Conservation (phyloP, 129 eudicot genomes). For the Daucus carota region DH1_v3.0 NC_030383.2:48543001-48543500, state of each 20-base stretch:
- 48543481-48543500: conserved; percentile 53
- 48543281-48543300: conserved; percentile 19
- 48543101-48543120: no score
- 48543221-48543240: conserved; percentile 26
- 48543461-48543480: conserved; percentile 31
- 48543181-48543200: no score
- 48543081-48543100: not conserved
- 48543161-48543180: not conserved
- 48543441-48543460: conserved; percentile 34
- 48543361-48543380: conserved; percentile 40
- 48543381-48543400: conserved; percentile 78
- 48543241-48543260: conserved; percentile 45
- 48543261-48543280: conserved; percentile 18
- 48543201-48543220: not conserved
- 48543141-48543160: not conserved
- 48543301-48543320: not conserved
- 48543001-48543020: not conserved
- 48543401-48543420: conserved; percentile 46
- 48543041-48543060: not conserved
- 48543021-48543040: not conserved
- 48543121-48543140: not conserved
- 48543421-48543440: conserved; percentile 42
- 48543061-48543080: not conserved
- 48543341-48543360: conserved; percentile 23
- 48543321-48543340: conserved; percentile 5